Evolutionary conservation across 192 early-diverging fungal genomes (phyloP).

Genomic region (Ambispora gerdemannii): DNA sequence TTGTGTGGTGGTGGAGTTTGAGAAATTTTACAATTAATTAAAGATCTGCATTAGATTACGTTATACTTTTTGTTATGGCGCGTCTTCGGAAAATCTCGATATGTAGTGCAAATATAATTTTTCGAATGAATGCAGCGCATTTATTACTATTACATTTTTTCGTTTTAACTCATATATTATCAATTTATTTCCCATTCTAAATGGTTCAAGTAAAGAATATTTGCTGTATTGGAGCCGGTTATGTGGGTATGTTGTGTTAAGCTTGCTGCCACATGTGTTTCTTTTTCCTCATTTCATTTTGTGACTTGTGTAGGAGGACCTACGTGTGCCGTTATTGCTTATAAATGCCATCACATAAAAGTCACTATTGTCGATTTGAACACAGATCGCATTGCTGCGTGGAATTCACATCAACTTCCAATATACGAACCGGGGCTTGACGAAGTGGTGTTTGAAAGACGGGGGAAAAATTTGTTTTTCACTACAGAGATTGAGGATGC

Average conservation of each 20-base stretch:
- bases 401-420: constrained; percentile 85
- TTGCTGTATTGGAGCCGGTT: constrained; percentile 94
- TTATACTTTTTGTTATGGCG: too few species aligned
- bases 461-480: constrained; percentile 85
- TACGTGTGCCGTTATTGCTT: constrained; percentile 88
- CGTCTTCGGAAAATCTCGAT: too few species aligned
- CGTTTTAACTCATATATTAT: too few species aligned
- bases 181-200: too few species aligned
- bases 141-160: too few species aligned
- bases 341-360: constrained; percentile 80
- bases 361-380: constrained; percentile 90
- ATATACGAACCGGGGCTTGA: constrained; percentile 93
- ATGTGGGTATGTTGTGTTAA: constrained; percentile 68
- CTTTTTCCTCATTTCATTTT: background rate
- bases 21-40: too few species aligned
- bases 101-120: too few species aligned
- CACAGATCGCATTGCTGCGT: constrained; percentile 75
- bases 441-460: constrained; percentile 69
- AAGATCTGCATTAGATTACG: too few species aligned
- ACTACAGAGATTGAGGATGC: constrained; percentile 75
- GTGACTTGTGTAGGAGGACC: constrained; percentile 65
- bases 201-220: constrained; percentile 56
- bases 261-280: background rate
- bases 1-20: too few species aligned
- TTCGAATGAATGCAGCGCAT: too few species aligned